Evolutionary conservation across 805 yeast species (phyloP).

Genomic region (Candida khao-thaluensis): DNA sequence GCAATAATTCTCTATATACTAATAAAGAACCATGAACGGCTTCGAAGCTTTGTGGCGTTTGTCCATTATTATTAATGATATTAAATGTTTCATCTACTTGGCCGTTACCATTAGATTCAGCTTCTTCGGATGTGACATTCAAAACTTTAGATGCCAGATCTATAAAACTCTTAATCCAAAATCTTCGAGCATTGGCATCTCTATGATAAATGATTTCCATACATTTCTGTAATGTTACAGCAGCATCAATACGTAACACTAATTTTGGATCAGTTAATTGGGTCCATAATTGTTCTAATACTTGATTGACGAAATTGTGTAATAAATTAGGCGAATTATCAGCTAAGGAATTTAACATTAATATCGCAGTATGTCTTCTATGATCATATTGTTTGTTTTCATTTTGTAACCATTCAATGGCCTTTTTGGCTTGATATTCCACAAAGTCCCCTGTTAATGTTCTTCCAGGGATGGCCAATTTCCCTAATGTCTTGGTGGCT

Average conservation of each 20-base stretch:
- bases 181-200: conserved; percentile 65
- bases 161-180: conserved; percentile 72
- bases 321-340: conserved; percentile 82
- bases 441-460: conserved; percentile 89
- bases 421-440: conserved; percentile 84
- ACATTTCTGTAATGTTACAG: conserved; percentile 74
- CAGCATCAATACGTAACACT: conserved; percentile 78
- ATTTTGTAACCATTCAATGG: conserved; percentile 88
- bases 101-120: conserved; percentile 10
- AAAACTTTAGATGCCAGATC: conserved; percentile 67
- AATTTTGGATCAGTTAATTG: conserved; percentile 80
- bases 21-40: conserved; percentile 84
- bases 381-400: conserved; percentile 72
- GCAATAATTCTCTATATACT: conserved; percentile 75
- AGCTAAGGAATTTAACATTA: conserved; percentile 80
- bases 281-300: conserved; percentile 81
- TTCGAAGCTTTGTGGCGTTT: conserved; percentile 45
- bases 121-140: conserved; percentile 26
- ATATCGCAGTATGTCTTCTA: conserved; percentile 86
- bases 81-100: conserved; percentile 17
- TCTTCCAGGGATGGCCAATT: conserved; percentile 85
- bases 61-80: conserved; percentile 20
- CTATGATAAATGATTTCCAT: conserved; percentile 76
- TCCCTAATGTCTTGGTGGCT: conserved; percentile 86
- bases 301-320: conserved; percentile 72